Conservation (phyloP, 2,329 filamentous ascomycete genomes). For the Sarocladium brachiariae region DNA sequence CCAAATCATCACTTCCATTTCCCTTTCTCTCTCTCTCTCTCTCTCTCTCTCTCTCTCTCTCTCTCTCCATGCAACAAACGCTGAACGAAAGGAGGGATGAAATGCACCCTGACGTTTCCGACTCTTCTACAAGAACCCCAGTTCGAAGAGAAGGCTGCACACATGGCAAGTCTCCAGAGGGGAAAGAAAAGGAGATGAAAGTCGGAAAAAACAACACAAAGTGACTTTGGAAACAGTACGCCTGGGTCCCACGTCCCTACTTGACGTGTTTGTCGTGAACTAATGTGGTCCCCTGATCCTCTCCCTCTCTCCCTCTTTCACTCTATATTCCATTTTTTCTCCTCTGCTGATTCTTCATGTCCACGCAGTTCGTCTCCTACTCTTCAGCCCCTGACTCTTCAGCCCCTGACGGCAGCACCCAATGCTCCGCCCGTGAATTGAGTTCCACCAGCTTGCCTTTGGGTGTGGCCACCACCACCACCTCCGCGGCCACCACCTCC, state of each 20-base stretch:
- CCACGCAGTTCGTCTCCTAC: not conserved
- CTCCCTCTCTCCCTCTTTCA: not conserved
- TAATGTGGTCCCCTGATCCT: not conserved
- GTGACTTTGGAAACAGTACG: conserved; percentile 4
- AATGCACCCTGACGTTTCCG: not conserved
- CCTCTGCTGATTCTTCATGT: conserved; percentile 1
- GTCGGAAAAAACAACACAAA: not conserved
- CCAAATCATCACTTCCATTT: too few species aligned
- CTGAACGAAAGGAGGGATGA: not conserved
- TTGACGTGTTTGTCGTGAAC: conserved; percentile 2
- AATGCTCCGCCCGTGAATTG: conserved; percentile 78
- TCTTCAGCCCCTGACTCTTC: conserved; percentile 1
- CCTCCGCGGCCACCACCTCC: conserved; percentile 54
- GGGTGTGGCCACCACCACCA: conserved; percentile 45
- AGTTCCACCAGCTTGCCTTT: conserved; percentile 64
- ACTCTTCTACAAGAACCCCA: conserved; percentile 1
- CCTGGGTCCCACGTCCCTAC: not conserved
- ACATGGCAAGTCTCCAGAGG: too few species aligned
- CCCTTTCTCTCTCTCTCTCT: not conserved
- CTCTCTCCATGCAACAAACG: not conserved
- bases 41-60: not conserved
- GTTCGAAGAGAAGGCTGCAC: conserved; percentile 1
- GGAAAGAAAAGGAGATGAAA: too few species aligned
- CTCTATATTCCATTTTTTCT: not conserved
- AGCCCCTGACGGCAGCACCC: conserved; percentile 60